Base-by-base conservation (phyloP, 495 filamentous ascomycete genomes). In the Lasiosphaeriaceae sp. region DNA sequence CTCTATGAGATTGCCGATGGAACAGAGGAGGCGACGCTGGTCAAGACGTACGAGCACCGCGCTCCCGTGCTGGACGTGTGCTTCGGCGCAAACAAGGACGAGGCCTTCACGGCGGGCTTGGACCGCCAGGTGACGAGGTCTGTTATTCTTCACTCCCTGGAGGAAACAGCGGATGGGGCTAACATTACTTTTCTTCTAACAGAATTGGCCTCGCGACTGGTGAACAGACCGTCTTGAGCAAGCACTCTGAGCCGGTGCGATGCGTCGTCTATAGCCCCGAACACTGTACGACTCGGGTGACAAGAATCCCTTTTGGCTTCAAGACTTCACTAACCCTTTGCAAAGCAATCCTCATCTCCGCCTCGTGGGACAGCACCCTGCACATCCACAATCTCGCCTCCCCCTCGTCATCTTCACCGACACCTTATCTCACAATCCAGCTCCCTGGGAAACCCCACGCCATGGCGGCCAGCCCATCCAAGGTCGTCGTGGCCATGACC, bases 401-500 rank as follows among this genome's bases (percentile, higher is more conserved):
- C 61, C 70, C 72, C 11, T 67, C 74, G 41, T 50, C 55, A 16
- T 57, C 60, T 53, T 56, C 59, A 46, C 81, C 80, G n/a, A n/a
- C n/a, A n/a, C n/a, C n/a, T n/a, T n/a, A n/a, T 6, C 77, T 85
- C 47, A 81, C 73, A 47, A 80, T 96, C 55, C 75, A 75, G 1
- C 86, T 93, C 54, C 89, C 86, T 8, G 85, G 83, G 45, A 98
- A 94, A 74, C 90, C 89, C 20, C 95, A 95, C 76, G 91, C 91
- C 19, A 71, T 97, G 44, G 89, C 90, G 17, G 81, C 89, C 47
- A 87, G 86, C 47, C 75, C 89, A 16, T 88, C 89, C 29, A 95
- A 91, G 62, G 80, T 96, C 11, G 90, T 98, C 50, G 90, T 97
- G 39, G 92, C 91, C 52, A 97, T 97, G 93, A 88, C 92, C n/a